Conservation (phyloP, 345 rosid genomes). For the Microcos paniculata region DNA sequence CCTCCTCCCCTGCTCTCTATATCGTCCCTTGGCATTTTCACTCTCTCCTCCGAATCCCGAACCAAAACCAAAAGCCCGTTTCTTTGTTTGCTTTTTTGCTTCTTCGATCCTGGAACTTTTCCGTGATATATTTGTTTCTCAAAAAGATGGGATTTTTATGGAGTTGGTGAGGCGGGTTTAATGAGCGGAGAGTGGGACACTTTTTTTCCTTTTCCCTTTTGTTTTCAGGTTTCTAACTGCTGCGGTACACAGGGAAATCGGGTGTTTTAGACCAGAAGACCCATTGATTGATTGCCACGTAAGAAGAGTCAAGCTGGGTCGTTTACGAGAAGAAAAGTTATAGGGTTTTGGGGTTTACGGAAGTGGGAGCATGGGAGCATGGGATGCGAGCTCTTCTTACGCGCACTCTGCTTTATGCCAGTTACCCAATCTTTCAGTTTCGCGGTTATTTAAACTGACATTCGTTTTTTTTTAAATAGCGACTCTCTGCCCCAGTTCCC, state of each 20-base stretch:
- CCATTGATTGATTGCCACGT: neutral
- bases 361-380: neutral
- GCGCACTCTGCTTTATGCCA: conserved; percentile 3
- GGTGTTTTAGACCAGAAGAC: too few relatives aligned
- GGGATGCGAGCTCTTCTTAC: neutral
- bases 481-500: neutral
- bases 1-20: conserved; percentile 36
- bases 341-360: neutral
- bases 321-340: neutral
- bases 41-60: neutral
- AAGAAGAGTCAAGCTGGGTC: neutral
- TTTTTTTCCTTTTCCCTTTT: neutral
- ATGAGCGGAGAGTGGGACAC: neutral
- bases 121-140: neutral
- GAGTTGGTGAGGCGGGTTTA: conserved; percentile 19
- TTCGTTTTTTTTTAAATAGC: neutral
- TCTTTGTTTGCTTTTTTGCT: neutral
- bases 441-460: neutral
- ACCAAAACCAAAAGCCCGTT: neutral
- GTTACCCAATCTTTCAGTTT: neutral
- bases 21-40: conserved; percentile 32
- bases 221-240: neutral
- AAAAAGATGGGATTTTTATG: neutral
- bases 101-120: neutral
- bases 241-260: neutral